A percentile compares a stretch with the other conserved stretches of the same genome.
phyloP scores from a whole-genome alignment of 2,329 filamentous ascomycete species.

The Nectriaceae sp. region DNA sequence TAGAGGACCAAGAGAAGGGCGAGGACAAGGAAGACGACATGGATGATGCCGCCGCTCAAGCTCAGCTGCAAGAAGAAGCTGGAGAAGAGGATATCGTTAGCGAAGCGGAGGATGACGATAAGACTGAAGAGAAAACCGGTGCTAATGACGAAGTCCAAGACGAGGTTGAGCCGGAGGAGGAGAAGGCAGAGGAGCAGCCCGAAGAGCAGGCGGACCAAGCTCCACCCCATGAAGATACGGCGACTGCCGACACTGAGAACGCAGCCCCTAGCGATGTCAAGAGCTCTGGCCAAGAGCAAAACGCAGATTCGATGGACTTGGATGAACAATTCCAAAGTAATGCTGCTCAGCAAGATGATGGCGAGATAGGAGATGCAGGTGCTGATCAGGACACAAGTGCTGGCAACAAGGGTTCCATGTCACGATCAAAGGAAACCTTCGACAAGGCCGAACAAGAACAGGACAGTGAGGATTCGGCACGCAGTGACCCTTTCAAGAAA shows the following conservation, averaged over 20 bases:
- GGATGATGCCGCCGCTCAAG: slow-evolving; percentile 39
- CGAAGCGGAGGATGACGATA: slow-evolving; percentile 54
- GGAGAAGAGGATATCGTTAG: slow-evolving; percentile 58
- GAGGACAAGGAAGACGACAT: slow-evolving; percentile 38
- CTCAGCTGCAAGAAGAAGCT: slow-evolving; percentile 39
- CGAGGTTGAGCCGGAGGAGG: slow-evolving; percentile 45
- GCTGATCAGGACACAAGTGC: slow-evolving; percentile 64
- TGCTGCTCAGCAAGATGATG: slow-evolving; percentile 65
- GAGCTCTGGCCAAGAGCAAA: slow-evolving; percentile 65
- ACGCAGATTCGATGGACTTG: slow-evolving; percentile 63
- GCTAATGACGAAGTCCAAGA: slow-evolving; percentile 50
- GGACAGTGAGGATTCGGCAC: slow-evolving; percentile 47
- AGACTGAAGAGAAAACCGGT: slow-evolving; percentile 47
- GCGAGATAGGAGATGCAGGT: slow-evolving; percentile 64
- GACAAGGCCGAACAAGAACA: slow-evolving; percentile 47
- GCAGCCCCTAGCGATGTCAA: slow-evolving; percentile 64
- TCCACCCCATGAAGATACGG: slow-evolving; percentile 46
- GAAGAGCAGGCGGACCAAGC: slow-evolving; percentile 48
- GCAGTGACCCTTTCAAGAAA: slow-evolving; percentile 82
- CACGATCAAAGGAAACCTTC: slow-evolving; percentile 49
- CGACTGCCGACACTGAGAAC: slow-evolving; percentile 60
- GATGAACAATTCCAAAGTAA: slow-evolving; percentile 62
- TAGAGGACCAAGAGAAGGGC: slow-evolving; percentile 42
- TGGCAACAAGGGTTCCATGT: slow-evolving; percentile 62
- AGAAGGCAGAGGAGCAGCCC: slow-evolving; percentile 55